Evolutionary conservation across 1,139 yeast species (phyloP).

Genomic region (Lodderomyces elongisporus): DNA sequence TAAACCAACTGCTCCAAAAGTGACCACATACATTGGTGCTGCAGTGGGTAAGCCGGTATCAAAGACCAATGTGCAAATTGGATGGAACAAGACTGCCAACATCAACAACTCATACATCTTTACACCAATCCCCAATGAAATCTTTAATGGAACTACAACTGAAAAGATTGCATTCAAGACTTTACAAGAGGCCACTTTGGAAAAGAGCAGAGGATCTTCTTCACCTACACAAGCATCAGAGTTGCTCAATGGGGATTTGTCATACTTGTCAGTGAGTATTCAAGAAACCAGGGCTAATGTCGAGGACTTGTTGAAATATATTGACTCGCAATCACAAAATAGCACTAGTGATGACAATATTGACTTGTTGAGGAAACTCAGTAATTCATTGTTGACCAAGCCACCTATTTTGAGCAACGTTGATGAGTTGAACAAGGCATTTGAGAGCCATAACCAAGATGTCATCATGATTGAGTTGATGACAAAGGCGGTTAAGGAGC

Average conservation of each 20-base stretch:
- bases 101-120: slow-evolving; percentile 57
- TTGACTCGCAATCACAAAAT: slow-evolving; percentile 20
- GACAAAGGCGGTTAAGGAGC: slow-evolving; percentile 82
- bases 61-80: slow-evolving; percentile 38
- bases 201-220: neutral
- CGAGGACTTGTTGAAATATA: slow-evolving; percentile 49
- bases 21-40: slow-evolving; percentile 72
- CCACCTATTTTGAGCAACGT: slow-evolving; percentile 56
- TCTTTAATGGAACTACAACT: slow-evolving; percentile 51
- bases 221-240: slow-evolving; percentile 7
- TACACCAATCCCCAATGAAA: slow-evolving; percentile 70
- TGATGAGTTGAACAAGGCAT: slow-evolving; percentile 54
- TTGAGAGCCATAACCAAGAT: slow-evolving; percentile 75
- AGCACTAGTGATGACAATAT: slow-evolving; percentile 39
- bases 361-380: slow-evolving; percentile 62
- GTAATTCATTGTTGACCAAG: slow-evolving; percentile 56
- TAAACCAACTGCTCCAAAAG: slow-evolving; percentile 35
- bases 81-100: slow-evolving; percentile 37
- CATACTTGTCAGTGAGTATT: slow-evolving; percentile 51
- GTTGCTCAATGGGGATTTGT: slow-evolving; percentile 21
- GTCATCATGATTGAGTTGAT: slow-evolving; percentile 78
- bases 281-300: slow-evolving; percentile 47
- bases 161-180: slow-evolving; percentile 56
- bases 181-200: slow-evolving; percentile 12
- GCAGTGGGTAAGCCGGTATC: slow-evolving; percentile 57